Evolutionary conservation across 2,329 filamentous ascomycete genomes (phyloP).

Genomic region (Nemania sp.): DNA sequence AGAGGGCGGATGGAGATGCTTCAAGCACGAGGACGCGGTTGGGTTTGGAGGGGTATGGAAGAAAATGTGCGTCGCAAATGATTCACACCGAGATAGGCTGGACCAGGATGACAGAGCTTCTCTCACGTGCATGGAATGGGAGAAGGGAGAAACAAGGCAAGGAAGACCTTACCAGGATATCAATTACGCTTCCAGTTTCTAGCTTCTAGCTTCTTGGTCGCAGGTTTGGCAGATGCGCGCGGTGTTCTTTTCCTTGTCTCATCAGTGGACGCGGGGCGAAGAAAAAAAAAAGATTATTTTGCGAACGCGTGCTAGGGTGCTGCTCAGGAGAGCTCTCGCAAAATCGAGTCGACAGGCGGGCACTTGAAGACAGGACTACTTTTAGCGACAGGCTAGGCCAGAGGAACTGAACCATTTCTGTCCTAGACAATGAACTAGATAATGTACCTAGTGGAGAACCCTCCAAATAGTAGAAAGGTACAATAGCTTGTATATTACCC

Average conservation of each 20-base stretch:
- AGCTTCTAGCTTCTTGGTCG: not conserved
- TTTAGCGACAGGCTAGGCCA: not conserved
- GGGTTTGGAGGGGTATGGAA: constrained; percentile 16
- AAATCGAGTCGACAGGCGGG: not conserved
- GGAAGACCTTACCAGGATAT: constrained; percentile 4
- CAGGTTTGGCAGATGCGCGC: not conserved
- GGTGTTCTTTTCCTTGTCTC: not conserved
- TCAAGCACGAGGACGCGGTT: not conserved
- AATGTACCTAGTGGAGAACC: too few species aligned
- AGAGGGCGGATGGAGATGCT: not conserved
- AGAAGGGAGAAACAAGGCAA: not conserved
- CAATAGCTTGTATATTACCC: too few species aligned
- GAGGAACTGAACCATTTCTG: too few species aligned
- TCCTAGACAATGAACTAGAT: too few species aligned
- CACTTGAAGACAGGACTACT: too few species aligned
- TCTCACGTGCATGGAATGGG: not conserved
- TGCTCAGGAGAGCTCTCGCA: constrained; percentile 21
- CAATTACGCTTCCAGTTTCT: not conserved
- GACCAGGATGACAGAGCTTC: not conserved
- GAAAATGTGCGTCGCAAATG: constrained; percentile 13
- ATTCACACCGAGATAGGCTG: constrained; percentile 2
- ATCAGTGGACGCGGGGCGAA: not conserved
- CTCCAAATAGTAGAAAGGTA: too few species aligned
- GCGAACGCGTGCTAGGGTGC: constrained; percentile 17
- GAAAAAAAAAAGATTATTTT: constrained; percentile 27